Percentiles rank a stretch among this genome's conserved stretches.
Conservation (phyloP, 257 asterid genomes). For the Solanum virginianum region DNA sequence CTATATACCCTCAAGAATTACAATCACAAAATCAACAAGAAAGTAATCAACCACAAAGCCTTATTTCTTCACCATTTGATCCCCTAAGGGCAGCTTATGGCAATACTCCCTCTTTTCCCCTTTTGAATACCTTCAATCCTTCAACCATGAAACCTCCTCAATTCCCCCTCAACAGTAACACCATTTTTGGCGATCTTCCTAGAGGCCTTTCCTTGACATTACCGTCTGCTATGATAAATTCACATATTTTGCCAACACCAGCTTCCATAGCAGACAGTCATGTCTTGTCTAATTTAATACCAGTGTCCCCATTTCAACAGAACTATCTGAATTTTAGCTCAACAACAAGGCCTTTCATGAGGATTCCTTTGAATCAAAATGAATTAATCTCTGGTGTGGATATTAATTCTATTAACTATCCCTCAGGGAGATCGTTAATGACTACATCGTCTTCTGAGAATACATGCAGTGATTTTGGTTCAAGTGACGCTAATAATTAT, state of each 20-base stretch:
- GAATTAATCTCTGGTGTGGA: background rate
- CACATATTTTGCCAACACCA: conserved; percentile 1
- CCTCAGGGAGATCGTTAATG: conserved; percentile 32
- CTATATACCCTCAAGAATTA: conserved; percentile 39
- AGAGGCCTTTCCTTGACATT: conserved; percentile 24
- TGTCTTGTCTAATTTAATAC: conserved; percentile 3
- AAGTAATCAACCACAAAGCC: background rate
- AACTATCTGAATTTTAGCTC: conserved; percentile 5
- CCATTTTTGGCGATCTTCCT: conserved; percentile 9
- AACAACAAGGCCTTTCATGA: background rate
- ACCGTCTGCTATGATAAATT: conserved; percentile 7
- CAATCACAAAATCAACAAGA: background rate
- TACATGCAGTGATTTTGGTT: conserved; percentile 5
- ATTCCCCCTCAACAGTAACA: conserved; percentile 3
- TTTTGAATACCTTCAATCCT: conserved; percentile 8
- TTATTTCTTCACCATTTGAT: conserved; percentile 8
- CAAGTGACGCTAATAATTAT: conserved; percentile 25
- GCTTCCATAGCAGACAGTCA: conserved; percentile 3
- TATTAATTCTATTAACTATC: background rate
- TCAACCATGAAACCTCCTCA: background rate
- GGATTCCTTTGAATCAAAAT: background rate
- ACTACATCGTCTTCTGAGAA: conserved; percentile 24
- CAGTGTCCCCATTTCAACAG: conserved; percentile 9
- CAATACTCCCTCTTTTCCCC: background rate
- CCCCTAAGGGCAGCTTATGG: background rate